Conservation (phyloP, 2,329 filamentous ascomycete species). For the Cladophialophora chaetospira region DNA sequence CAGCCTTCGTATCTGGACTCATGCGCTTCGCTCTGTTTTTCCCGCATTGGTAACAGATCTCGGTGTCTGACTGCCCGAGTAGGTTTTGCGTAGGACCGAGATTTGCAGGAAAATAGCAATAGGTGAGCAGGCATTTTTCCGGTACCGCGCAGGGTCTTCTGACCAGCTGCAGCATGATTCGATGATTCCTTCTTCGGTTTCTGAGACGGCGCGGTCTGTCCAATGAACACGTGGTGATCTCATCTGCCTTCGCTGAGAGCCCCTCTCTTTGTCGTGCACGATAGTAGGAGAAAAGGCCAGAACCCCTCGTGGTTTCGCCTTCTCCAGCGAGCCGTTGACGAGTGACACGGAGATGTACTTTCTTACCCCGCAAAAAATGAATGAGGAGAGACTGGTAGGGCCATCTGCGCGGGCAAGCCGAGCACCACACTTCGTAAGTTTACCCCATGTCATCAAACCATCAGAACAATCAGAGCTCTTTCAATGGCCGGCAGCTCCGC, state of each 20-base stretch:
- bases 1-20: constrained; percentile 1
- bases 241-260: neutral
- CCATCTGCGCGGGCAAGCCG: constrained; percentile 1
- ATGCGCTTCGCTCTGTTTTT: constrained; percentile 19
- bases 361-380: constrained; percentile 13
- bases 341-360: constrained; percentile 15
- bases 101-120: neutral
- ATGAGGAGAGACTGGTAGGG: constrained; percentile 6
- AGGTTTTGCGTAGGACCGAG: neutral
- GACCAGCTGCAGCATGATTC: constrained; percentile 3
- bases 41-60: constrained; percentile 14
- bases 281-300: neutral
- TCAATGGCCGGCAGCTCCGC: constrained; percentile 1
- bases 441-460: constrained; percentile 3
- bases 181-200: neutral
- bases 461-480: neutral
- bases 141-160: constrained; percentile 5
- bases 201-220: neutral
- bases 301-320: constrained; percentile 8
- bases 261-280: neutral
- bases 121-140: constrained; percentile 8
- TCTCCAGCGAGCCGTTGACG: neutral
- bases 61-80: constrained; percentile 6
- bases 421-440: neutral
- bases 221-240: neutral